A percentile compares a stretch with the other conserved stretches of the same genome.
Conservation (phyloP, 768 basidiomycete genomes). For the Amanita phalloides region DNA sequence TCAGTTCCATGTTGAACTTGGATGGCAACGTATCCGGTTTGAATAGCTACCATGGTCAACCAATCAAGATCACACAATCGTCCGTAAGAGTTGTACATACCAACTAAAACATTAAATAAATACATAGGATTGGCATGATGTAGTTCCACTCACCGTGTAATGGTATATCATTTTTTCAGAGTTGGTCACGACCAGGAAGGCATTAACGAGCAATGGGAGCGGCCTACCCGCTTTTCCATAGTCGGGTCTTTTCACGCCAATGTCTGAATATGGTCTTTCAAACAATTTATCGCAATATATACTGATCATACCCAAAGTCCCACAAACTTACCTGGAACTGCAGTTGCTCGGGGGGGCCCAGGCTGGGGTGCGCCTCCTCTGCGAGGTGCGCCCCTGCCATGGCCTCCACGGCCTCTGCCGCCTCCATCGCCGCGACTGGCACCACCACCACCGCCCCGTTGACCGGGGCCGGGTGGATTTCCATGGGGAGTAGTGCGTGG, state of each 20-base stretch:
- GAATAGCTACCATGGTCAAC: background rate
- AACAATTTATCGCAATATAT: conserved; percentile 1
- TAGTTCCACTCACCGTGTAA: conserved; percentile 40
- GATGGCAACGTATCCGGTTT: conserved; percentile 2
- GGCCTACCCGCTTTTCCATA: conserved; percentile 40
- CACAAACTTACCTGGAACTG: conserved; percentile 12
- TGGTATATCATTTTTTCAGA: conserved; percentile 51
- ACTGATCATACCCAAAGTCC: conserved; percentile 3
- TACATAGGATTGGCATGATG: background rate
- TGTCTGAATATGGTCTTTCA: conserved; percentile 26
- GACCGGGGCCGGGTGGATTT: background rate
- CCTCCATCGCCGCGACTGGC: too few species aligned
- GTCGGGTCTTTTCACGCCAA: conserved; percentile 53
- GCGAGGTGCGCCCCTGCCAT: conserved; percentile 6
- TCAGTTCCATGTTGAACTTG: conserved; percentile 55
- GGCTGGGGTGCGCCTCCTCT: conserved; percentile 8
- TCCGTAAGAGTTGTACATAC: conserved; percentile 14
- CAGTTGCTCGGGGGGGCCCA: conserved; percentile 11
- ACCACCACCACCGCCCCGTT: conserved; percentile 3
- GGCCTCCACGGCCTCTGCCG: too few species aligned
- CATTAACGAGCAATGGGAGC: conserved; percentile 31
- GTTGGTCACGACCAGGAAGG: conserved; percentile 34
- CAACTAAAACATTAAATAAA: conserved; percentile 14
- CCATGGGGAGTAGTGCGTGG: conserved; percentile 10
- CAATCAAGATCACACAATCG: background rate